Evolutionary conservation across 2,329 filamentous ascomycete species (phyloP).

Genomic region (Lasiodiplodia sp.): DNA sequence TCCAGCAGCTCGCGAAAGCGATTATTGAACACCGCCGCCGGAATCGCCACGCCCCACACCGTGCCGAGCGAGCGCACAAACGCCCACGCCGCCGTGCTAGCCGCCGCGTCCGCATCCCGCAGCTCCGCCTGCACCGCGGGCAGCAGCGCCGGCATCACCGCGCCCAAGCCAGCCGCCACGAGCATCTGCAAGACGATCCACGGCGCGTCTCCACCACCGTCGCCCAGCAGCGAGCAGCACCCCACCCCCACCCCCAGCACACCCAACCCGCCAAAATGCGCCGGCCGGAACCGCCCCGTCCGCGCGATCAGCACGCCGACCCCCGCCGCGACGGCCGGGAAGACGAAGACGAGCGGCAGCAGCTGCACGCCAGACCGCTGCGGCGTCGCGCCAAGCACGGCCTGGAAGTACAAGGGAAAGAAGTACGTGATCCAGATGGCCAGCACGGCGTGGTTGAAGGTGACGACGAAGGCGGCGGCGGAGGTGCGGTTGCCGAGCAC

Average conservation of each 20-base stretch:
- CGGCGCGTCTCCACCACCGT: slow-evolving; percentile 23
- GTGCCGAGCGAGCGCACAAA: slow-evolving; percentile 42
- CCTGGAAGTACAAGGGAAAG: slow-evolving; percentile 53
- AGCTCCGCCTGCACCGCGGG: slow-evolving; percentile 42
- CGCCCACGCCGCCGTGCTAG: slow-evolving; percentile 39
- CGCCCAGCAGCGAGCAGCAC: slow-evolving; percentile 34
- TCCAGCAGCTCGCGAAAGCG: slow-evolving; percentile 34
- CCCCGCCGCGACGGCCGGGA: slow-evolving; percentile 38
- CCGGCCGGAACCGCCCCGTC: slow-evolving; percentile 37
- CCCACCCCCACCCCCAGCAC: slow-evolving; percentile 36
- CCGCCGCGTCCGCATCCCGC: slow-evolving; percentile 35
- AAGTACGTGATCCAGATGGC: slow-evolving; percentile 45
- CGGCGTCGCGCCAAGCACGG: slow-evolving; percentile 45
- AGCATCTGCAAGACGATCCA: slow-evolving; percentile 40
- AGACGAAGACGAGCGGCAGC: slow-evolving; percentile 43
- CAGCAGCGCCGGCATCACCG: slow-evolving; percentile 40
- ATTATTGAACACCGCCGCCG: slow-evolving; percentile 42
- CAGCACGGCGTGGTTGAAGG: slow-evolving; percentile 46
- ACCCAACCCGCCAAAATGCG: slow-evolving; percentile 36
- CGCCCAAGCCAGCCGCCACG: slow-evolving; percentile 38
- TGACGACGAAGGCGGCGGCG: slow-evolving; percentile 36
- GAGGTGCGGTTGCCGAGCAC: slow-evolving; percentile 41
- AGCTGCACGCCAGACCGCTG: slow-evolving; percentile 50
- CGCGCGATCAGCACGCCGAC: slow-evolving; percentile 41
- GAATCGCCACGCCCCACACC: slow-evolving; percentile 42